A percentile compares a stretch with the other conserved stretches of the same genome.
Evolutionary conservation across 2,329 filamentous ascomycete genomes (phyloP).

Genomic region (Proliferodiscus dingleyae): DNA sequence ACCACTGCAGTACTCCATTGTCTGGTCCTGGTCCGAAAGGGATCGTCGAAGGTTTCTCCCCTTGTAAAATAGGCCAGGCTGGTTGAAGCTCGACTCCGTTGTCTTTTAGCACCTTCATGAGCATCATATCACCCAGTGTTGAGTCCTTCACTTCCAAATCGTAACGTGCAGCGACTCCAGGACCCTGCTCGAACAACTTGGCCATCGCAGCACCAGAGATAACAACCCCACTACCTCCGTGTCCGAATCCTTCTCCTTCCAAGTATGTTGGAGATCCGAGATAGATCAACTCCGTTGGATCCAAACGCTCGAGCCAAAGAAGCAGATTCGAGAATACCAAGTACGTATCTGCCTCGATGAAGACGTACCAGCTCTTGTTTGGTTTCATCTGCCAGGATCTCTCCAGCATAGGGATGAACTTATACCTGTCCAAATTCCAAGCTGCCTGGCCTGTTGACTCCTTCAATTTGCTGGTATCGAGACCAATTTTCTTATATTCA

Average conservation of each 20-base stretch:
- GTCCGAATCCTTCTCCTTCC: constrained; percentile 42
- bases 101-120: constrained; percentile 43
- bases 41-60: constrained; percentile 47
- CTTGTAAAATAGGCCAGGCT: constrained; percentile 49
- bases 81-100: constrained; percentile 38
- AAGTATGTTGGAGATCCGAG: constrained; percentile 45
- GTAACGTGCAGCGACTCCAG: constrained; percentile 41
- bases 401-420: constrained; percentile 54
- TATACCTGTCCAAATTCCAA: constrained; percentile 57
- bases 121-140: constrained; percentile 49
- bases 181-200: constrained; percentile 38
- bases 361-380: constrained; percentile 52
- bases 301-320: constrained; percentile 41
- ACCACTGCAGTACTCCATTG: constrained; percentile 42
- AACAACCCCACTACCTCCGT: constrained; percentile 51
- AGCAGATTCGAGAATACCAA: constrained; percentile 48
- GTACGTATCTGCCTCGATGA: constrained; percentile 54
- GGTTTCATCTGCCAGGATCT: constrained; percentile 46
- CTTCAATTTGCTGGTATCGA: constrained; percentile 38
- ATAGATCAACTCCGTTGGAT: constrained; percentile 41
- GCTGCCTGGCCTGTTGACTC: constrained; percentile 32
- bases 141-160: constrained; percentile 37
- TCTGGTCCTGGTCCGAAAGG: constrained; percentile 33
- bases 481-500: constrained; percentile 40
- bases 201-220: constrained; percentile 47